Conservation (phyloP, 805 yeast genomes). For the Kuraishia hungarica region DNA sequence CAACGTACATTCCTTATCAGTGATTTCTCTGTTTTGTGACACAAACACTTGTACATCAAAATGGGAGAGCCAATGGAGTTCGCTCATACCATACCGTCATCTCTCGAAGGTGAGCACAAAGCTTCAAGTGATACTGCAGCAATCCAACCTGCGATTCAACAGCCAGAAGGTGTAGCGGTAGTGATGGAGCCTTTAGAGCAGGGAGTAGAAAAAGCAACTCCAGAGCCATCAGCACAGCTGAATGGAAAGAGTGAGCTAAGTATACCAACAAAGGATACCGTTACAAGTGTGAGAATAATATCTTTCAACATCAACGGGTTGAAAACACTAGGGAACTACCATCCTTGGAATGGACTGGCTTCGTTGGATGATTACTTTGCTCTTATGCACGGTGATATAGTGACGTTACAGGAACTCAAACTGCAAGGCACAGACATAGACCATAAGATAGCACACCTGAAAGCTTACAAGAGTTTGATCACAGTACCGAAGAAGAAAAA, state of each 20-base stretch:
- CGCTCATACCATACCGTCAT: no score
- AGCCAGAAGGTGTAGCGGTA: no score
- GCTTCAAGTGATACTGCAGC: no score
- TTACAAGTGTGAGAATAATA: constrained; percentile 11
- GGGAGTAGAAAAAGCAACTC: not conserved
- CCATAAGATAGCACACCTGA: constrained; percentile 27
- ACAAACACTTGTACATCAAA: no score
- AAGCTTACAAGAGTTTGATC: constrained; percentile 56
- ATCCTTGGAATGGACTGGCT: constrained; percentile 65
- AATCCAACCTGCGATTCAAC: no score
- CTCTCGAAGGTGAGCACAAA: no score
- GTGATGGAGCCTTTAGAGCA: not conserved
- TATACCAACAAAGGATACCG: not conserved
- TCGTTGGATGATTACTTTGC: constrained; percentile 38
- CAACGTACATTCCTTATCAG: no score
- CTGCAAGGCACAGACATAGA: constrained; percentile 42
- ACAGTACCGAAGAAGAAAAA: constrained; percentile 59
- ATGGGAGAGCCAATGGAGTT: no score
- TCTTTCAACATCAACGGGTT: constrained; percentile 83
- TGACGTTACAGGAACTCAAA: constrained; percentile 86
- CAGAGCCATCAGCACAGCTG: not conserved
- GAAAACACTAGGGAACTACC: constrained; percentile 70
- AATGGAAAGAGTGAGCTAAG: not conserved
- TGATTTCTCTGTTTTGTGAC: no score
- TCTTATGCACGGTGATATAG: constrained; percentile 57